Conservation (phyloP, 345 rosid species). For the Lepidium africanum region DNA sequence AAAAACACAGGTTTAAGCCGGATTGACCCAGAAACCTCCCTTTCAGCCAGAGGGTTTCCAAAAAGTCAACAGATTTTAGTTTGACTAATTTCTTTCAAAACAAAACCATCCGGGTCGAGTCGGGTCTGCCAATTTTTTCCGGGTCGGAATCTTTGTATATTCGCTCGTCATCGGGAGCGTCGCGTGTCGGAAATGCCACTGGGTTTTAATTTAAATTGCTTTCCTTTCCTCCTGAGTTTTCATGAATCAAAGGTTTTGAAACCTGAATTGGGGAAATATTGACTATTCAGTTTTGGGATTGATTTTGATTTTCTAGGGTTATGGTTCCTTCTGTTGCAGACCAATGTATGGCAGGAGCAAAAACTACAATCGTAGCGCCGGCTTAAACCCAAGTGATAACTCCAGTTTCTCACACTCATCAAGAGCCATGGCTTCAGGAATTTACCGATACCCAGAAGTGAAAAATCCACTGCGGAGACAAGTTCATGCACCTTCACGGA, state of each 20-base stretch:
- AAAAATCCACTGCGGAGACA: slow-evolving; percentile 22
- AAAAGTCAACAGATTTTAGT: neutral
- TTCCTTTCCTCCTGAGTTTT: slow-evolving; percentile 4
- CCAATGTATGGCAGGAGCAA: slow-evolving; percentile 45
- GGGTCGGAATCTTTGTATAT: neutral
- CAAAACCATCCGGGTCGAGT: neutral
- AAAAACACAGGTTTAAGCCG: slow-evolving; percentile 5
- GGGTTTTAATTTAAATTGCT: neutral
- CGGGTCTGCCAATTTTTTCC: neutral
- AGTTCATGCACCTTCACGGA: slow-evolving; percentile 20
- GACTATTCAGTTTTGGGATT: neutral
- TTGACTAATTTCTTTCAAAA: neutral
- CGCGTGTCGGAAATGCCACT: neutral
- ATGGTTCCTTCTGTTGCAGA: neutral
- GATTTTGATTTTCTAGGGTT: slow-evolving; percentile 25
- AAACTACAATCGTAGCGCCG: slow-evolving; percentile 40
- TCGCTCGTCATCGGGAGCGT: slow-evolving; percentile 13
- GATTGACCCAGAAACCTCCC: neutral
- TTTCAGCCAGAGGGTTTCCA: neutral
- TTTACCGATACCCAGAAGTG: slow-evolving; percentile 23
- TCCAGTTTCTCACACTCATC: slow-evolving; percentile 30
- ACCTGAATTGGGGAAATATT: slow-evolving; percentile 2
- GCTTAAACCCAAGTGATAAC: slow-evolving; percentile 32
- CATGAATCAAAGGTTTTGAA: neutral
- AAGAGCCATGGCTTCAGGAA: slow-evolving; percentile 23